Percentiles rank a stretch among this genome's conserved stretches.
Conservation (phyloP, 148 eudicot genomes). For the Pouteria glomerata region DNA sequence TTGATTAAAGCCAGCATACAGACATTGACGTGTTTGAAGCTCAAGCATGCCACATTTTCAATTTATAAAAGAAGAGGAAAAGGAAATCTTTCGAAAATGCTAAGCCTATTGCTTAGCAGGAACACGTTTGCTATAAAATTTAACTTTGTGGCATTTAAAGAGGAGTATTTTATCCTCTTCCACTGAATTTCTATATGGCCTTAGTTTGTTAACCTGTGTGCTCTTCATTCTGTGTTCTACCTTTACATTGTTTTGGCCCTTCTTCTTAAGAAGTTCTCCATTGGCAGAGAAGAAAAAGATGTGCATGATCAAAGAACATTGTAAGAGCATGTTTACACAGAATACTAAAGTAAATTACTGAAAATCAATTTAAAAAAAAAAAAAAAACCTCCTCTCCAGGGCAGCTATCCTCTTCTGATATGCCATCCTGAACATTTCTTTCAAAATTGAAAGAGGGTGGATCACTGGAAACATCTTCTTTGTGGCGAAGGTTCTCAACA, state of each 20-base stretch:
- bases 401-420: conserved; percentile 38
- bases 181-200: not conserved
- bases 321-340: not conserved
- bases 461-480: conserved; percentile 27
- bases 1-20: no score
- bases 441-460: conserved; percentile 36
- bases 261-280: not conserved
- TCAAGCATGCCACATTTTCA: no score
- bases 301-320: not conserved
- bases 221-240: not conserved
- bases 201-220: not conserved
- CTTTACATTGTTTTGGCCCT: not conserved
- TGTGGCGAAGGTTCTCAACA: conserved; percentile 18
- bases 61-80: no score
- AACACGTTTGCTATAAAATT: no score
- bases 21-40: no score
- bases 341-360: not conserved
- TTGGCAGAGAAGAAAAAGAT: not conserved
- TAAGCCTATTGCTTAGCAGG: no score
- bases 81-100: no score
- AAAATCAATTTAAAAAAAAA: no score
- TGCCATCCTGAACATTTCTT: conserved; percentile 26
- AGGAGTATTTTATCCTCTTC: no score
- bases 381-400: conserved; percentile 30
- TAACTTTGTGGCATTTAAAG: no score